Base-by-base conservation (phyloP, 129 eudicot species). In the Silybum marianum region DNA sequence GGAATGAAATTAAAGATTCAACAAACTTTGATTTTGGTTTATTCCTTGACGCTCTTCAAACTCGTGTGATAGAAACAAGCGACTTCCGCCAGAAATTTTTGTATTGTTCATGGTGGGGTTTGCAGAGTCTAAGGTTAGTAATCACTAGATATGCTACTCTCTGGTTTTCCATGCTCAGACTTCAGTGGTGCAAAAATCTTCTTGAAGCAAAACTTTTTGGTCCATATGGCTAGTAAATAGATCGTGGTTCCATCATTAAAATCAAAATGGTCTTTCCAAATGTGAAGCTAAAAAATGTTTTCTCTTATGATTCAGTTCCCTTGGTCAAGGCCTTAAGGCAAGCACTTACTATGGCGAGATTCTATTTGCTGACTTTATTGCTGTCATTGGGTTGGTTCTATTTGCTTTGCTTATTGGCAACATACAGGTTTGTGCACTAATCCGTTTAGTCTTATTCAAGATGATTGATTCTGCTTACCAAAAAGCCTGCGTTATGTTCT, bases 71-170 rank as follows among this genome's bases (percentile, higher is more conserved):
- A 38, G 89, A 88, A 72, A 80, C 84, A 16, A 80, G 71, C 62
- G 70, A 82, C 54, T 87, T 94, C 13, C 66, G 34, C 1, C 69
- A 68, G 48, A 94, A 94, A 65, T 26, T 86, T 39, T 75, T 90
- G 36, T 94, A 90, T 71, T 91, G 97, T 86, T 94, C 91, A 28
- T 94, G 97, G 97, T 94, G 95, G 93, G 98, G 98, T 16, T 77
- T 94, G 87, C 86, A 86, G 67, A 90, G 75, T 82, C 69, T 92
- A 78, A 90, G 90, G 90, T 88, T 79, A 74, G 90, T 74, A 75
- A 48, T 75, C 25, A 48, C 69, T 42, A 23, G 10, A 8, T 6
- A 71, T 58, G 26, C 8, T 25, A 65, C 26, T 28, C 18, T 44
- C 46, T 54, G 19, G 22, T 54, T 54, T 54, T 4, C 22, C 21